Evolutionary conservation across 768 basidiomycete species (phyloP).

Genomic region (Daedaleopsis nitida): DNA sequence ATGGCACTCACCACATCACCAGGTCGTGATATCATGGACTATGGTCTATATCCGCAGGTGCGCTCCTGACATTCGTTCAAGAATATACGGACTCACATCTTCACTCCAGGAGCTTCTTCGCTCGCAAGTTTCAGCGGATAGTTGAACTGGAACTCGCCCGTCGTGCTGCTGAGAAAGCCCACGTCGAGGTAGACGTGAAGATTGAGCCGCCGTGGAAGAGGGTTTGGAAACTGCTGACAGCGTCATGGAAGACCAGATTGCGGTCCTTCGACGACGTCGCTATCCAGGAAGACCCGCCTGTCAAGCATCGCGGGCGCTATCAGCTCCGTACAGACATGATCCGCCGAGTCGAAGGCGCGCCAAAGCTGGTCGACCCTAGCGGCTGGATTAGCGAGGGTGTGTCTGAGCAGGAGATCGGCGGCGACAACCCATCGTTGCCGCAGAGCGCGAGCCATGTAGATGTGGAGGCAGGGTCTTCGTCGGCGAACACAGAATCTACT

Average conservation of each 20-base stretch:
- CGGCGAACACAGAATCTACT: conserved; percentile 8
- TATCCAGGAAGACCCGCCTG: conserved; percentile 3
- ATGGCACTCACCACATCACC: neutral
- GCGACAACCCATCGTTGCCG: conserved; percentile 10
- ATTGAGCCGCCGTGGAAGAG: conserved; percentile 27
- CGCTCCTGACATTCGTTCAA: conserved; percentile 18
- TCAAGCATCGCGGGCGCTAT: conserved; percentile 9
- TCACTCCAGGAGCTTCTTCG: conserved; percentile 64
- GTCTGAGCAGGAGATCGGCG: conserved; percentile 28
- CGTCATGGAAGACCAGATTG: conserved; percentile 6
- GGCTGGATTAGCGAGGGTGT: conserved; percentile 63
- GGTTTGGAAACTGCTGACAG: conserved; percentile 9
- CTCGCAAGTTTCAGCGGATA: conserved; percentile 63
- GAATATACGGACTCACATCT: neutral
- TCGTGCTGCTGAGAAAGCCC: conserved; percentile 14
- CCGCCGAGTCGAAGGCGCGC: conserved; percentile 66
- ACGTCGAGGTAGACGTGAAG: conserved; percentile 24
- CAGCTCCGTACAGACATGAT: conserved; percentile 74
- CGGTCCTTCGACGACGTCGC: conserved; percentile 14
- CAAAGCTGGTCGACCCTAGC: conserved; percentile 71
- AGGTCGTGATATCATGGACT: conserved; percentile 82
- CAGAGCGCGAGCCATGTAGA: conserved; percentile 16
- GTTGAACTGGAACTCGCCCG: conserved; percentile 45
- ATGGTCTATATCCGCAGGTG: conserved; percentile 80
- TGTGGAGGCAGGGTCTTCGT: conserved; percentile 22